Evolutionary conservation across 116 monocot species (phyloP), one percentile per base, ranked within the genome.

Genomic region (Dioscorea cayenensis): DNA sequence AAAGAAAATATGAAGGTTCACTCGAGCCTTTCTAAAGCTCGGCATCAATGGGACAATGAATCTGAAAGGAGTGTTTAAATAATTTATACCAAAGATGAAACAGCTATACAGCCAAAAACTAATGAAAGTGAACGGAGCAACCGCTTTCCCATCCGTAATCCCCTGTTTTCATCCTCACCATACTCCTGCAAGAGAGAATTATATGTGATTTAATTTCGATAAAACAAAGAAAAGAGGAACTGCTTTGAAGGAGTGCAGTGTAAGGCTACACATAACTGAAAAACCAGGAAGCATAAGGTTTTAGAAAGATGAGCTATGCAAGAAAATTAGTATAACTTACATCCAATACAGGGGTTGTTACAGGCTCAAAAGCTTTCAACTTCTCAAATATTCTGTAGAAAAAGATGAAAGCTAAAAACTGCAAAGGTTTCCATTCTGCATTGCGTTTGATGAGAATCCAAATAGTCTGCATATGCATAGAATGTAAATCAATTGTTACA

Each of bases 351-450:
- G 87, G 73, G 63, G 89, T 71, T 37, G 69, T 78, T 48, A 73
- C 76, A 61, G 90, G 93, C 72, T 97, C 96, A 82, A 72, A 84
- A 43, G 93, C 49, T 75, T 86, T 97, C 72, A 93, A 60, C 79
- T 97, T 97, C 70, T 96, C 93, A 83, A 97, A 90, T 71, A 97
- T 86, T 77, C 96, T 67, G 73, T 97, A 97, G 74, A 93, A 88
- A 75, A 86, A 97, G 12, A 67, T 78, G 65, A 93, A 88, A 21
- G 84, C 84, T 20, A 97, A 72, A 83, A 92, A 97, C 76, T 97
- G 96, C 81, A 97, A 67, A 64, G 96, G 96, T 74, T 81, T 88
- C 86, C 87, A 97, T 51, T 97, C 93, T 22, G 87, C 86, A 84
- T 68, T 80, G 51, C 86, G 84, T 67, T 84, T 72, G 28, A 97